Percentiles rank a stretch among this genome's conserved stretches.
Conservation (phyloP, 164 flowering plant genomes). For the Magnolia sinica region DNA sequence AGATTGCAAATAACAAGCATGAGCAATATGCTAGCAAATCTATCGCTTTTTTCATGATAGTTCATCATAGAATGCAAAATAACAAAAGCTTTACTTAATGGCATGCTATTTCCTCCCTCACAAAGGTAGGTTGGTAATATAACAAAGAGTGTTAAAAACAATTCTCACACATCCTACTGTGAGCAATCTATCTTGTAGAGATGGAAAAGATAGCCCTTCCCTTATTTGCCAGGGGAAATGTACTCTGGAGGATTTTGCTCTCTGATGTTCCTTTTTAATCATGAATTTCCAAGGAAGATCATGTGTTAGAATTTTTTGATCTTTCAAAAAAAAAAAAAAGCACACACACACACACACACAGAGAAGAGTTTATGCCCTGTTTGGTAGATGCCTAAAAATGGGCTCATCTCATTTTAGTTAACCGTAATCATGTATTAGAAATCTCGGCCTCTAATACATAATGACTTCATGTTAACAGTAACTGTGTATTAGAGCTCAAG, state of each 20-base stretch:
- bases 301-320: no score
- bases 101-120: not conserved
- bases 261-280: constrained; percentile 1
- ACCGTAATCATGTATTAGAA: no score
- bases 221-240: not conserved
- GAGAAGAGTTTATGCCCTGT: no score
- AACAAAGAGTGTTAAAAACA: not conserved
- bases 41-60: not conserved
- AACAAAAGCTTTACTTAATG: not conserved
- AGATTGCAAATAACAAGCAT: not conserved
- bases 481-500: no score
- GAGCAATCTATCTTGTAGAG: not conserved
- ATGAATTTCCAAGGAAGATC: not conserved
- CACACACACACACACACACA: no score
- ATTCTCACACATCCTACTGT: not conserved
- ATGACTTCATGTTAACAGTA: no score
- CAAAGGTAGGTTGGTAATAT: not conserved
- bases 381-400: no score
- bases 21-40: not conserved
- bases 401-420: no score
- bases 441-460: no score
- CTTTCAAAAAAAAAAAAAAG: no score
- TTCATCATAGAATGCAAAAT: not conserved
- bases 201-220: not conserved
- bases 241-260: no score